phyloP scores from a whole-genome alignment of 495 filamentous ascomycete genomes.

The Penicillium paxilli region DNA sequence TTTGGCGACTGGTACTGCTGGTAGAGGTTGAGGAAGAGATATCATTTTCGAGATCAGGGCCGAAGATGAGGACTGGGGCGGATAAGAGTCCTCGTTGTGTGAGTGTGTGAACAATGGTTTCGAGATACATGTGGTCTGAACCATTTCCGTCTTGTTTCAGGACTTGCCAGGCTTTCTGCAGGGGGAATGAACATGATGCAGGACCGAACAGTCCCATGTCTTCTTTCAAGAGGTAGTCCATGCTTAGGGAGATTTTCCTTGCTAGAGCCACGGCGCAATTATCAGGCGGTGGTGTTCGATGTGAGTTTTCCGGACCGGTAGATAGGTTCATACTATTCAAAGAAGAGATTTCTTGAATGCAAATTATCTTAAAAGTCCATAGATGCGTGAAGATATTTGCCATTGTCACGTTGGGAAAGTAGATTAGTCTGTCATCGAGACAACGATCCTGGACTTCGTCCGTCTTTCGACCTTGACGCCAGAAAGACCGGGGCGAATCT shows the following conservation, averaged over 20 bases:
- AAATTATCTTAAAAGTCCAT: not conserved
- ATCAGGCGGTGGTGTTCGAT: not conserved
- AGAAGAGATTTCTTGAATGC: not conserved
- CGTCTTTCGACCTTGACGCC: not conserved
- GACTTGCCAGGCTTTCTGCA: not conserved
- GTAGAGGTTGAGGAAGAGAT: too few relatives aligned
- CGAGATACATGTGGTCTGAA: not conserved
- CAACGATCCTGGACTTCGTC: not conserved
- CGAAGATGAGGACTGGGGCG: not conserved
- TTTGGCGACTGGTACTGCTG: too few relatives aligned
- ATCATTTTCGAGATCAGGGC: not conserved
- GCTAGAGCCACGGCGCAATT: not conserved
- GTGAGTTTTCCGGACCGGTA: too few relatives aligned
- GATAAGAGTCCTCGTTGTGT: not conserved
- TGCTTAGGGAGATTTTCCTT: not conserved
- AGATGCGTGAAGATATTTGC: not conserved
- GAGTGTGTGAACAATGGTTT: not conserved
- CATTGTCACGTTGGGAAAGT: not conserved
- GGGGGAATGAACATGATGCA: not conserved
- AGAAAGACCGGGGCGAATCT: not conserved
- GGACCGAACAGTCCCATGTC: not conserved
- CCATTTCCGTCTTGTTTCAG: not conserved
- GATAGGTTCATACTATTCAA: too few relatives aligned
- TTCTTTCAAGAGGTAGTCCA: not conserved
- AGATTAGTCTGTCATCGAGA: not conserved